Conservation (phyloP, 2,329 filamentous ascomycete species). For the Orbilia javanica region DNA sequence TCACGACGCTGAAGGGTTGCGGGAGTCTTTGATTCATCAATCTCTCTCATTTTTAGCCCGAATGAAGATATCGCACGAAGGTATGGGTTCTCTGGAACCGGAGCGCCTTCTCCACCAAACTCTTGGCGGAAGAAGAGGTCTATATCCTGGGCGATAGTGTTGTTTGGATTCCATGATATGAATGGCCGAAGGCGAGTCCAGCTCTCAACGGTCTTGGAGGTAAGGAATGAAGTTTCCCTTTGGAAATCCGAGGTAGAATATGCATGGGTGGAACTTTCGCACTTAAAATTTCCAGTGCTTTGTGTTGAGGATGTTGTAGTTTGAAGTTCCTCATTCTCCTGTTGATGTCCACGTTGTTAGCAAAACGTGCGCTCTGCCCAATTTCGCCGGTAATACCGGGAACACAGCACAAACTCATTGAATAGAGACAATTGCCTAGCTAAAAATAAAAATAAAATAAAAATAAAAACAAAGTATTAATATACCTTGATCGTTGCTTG, state of each 20-base stretch:
- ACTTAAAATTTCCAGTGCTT: background rate
- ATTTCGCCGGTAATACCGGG: background rate
- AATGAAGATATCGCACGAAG: conserved; percentile 47
- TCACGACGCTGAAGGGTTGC: conserved; percentile 42
- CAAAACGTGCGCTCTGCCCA: background rate
- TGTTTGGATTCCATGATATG: conserved; percentile 43
- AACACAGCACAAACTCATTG: background rate
- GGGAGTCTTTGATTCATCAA: conserved; percentile 45
- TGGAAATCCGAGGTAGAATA: conserved; percentile 47
- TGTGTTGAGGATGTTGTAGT: conserved; percentile 49
- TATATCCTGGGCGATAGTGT: conserved; percentile 49
- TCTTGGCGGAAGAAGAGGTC: conserved; percentile 54
- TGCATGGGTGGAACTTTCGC: background rate
- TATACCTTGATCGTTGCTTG: conserved; percentile 53
- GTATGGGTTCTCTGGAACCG: conserved; percentile 37
- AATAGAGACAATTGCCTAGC: background rate
- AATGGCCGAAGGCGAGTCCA: conserved; percentile 54
- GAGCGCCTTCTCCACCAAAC: conserved; percentile 28
- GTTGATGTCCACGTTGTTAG: conserved; percentile 7
- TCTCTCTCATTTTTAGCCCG: conserved; percentile 41
- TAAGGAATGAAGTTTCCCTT: conserved; percentile 39
- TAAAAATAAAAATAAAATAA: conserved; percentile 3
- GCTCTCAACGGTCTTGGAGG: conserved; percentile 48
- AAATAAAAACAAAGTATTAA: conserved; percentile 8
- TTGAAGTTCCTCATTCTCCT: conserved; percentile 50